phyloP scores from a whole-genome alignment of 208 protist species.

The Porcisia hertigi region DNA sequence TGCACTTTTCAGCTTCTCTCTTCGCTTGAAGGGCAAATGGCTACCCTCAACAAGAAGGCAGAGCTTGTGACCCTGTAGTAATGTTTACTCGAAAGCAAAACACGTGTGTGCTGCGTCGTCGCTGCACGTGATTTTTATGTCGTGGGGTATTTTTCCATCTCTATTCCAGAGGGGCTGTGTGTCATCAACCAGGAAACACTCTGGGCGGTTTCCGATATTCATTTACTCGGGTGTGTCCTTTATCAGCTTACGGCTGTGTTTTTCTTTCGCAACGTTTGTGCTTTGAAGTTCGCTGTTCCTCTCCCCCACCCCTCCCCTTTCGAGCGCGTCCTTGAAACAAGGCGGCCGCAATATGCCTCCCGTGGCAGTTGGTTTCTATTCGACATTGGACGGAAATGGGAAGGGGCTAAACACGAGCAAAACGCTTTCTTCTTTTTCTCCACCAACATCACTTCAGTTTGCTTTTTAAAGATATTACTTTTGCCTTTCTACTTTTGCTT shows the following conservation, averaged over 20 bases:
- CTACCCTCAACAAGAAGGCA: neutral
- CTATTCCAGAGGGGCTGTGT: neutral
- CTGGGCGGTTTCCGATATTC: neutral
- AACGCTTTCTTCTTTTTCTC: no score
- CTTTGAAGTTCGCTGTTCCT: neutral
- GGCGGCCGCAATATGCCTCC: no score
- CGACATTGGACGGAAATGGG: no score
- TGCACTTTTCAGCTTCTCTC: constrained; percentile 23
- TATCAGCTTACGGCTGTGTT: neutral
- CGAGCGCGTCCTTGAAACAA: no score
- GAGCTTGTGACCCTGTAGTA: constrained; percentile 1
- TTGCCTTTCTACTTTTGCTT: no score
- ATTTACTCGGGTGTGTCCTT: neutral
- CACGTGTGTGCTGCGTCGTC: no score
- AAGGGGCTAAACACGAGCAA: no score
- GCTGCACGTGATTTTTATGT: neutral
- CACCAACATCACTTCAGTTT: no score
- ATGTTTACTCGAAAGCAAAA: neutral
- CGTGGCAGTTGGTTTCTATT: no score
- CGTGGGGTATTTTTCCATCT: no score
- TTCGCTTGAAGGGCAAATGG: constrained; percentile 33
- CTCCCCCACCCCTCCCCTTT: no score
- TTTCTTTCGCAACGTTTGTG: neutral
- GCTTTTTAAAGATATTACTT: no score
- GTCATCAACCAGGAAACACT: neutral